Evolutionary conservation across 805 yeast genomes (phyloP).

Genomic region (Metschnikowia kofuensis): DNA sequence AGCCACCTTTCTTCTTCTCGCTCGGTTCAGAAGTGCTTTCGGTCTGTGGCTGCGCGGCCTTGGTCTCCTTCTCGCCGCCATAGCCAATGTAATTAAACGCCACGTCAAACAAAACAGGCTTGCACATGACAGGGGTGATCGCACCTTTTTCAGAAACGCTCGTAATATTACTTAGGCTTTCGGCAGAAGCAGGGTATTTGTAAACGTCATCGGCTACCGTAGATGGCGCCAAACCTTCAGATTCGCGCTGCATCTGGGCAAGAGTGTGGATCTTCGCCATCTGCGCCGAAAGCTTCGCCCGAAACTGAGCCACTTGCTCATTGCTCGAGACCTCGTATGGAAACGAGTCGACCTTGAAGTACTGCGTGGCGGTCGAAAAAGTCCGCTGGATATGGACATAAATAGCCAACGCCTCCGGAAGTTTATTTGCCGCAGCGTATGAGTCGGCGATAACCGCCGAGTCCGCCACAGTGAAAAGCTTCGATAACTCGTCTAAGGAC

Average conservation of each 20-base stretch:
- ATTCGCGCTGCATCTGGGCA: slow-evolving; percentile 43
- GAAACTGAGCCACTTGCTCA: slow-evolving; percentile 27
- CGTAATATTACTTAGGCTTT: slow-evolving; percentile 20
- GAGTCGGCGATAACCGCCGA: slow-evolving; percentile 43
- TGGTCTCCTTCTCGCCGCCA: slow-evolving; percentile 23
- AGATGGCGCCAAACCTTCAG: neutral
- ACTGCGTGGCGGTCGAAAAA: slow-evolving; percentile 12
- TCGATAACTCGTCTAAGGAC: slow-evolving; percentile 50
- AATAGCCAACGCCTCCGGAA: slow-evolving; percentile 48
- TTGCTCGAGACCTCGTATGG: slow-evolving; percentile 42
- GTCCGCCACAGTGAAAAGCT: slow-evolving; percentile 47
- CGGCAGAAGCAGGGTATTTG: slow-evolving; percentile 33
- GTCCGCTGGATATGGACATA: slow-evolving; percentile 23
- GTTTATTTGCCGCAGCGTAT: slow-evolving; percentile 39
- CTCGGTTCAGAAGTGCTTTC: slow-evolving; percentile 19
- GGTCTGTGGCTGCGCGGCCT: too few relatives aligned
- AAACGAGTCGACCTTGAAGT: slow-evolving; percentile 37
- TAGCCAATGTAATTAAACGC: slow-evolving; percentile 80
- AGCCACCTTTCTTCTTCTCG: slow-evolving; percentile 54
- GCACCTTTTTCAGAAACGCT: slow-evolving; percentile 21
- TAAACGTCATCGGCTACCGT: slow-evolving; percentile 47
- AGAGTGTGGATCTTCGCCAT: slow-evolving; percentile 39
- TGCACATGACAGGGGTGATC: slow-evolving; percentile 63
- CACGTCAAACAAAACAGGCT: slow-evolving; percentile 89
- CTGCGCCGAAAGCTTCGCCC: slow-evolving; percentile 16